Conservation (phyloP, 306 rosid genomes). For the Cicer arietinum region DNA sequence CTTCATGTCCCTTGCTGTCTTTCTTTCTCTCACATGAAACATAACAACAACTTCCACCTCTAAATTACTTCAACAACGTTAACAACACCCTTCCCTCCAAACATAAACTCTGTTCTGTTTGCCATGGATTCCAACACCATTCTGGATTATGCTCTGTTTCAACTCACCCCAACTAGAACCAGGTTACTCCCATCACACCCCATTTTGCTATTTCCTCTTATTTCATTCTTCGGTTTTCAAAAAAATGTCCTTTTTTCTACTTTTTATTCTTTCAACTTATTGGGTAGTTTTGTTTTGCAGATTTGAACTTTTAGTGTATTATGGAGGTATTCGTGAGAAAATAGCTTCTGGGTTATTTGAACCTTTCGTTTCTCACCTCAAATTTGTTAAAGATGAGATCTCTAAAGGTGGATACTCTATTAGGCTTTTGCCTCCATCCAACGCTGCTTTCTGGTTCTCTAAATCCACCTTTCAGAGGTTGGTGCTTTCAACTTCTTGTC, state of each 20-base stretch:
- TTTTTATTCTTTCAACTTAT: not conserved
- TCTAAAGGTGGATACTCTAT: conserved; percentile 74
- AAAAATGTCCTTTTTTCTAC: not conserved
- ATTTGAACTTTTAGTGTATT: conserved; percentile 63
- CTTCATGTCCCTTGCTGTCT: conserved; percentile 50
- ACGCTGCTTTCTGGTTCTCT: conserved; percentile 61
- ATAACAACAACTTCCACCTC: conserved; percentile 8
- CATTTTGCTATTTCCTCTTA: not conserved
- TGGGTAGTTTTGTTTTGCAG: conserved; percentile 42
- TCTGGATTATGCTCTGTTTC: conserved; percentile 63
- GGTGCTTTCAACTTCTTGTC: not conserved
- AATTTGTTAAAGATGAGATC: conserved; percentile 65
- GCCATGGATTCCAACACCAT: conserved; percentile 54
- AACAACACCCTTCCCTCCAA: conserved; percentile 2
- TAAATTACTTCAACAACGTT: conserved; percentile 7
- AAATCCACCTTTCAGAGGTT: conserved; percentile 69
- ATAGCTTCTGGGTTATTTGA: conserved; percentile 73
- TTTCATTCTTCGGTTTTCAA: not conserved
- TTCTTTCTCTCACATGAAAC: conserved; percentile 35
- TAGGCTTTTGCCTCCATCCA: conserved; percentile 59
- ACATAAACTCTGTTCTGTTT: too few species aligned
- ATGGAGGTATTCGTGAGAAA: conserved; percentile 54
- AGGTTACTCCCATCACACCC: conserved; percentile 41
- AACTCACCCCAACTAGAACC: conserved; percentile 66
- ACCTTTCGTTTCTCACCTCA: conserved; percentile 67